phyloP scores from a whole-genome alignment of 2,329 filamentous ascomycete species.

The Trichophyton mentagrophytes region DNA sequence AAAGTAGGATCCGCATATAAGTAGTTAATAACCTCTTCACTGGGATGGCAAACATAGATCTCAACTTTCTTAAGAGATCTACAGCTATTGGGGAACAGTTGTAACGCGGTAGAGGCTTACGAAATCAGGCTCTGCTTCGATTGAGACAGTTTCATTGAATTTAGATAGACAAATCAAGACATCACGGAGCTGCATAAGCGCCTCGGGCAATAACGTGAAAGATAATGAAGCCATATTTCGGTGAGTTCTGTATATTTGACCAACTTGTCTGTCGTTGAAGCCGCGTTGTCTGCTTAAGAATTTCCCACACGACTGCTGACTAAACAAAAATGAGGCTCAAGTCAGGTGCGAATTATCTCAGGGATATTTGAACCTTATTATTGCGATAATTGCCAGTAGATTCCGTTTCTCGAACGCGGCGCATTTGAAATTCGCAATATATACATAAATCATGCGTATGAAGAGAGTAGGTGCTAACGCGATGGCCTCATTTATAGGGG shows the following conservation, averaged over 20 bases:
- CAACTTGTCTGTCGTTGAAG: background rate
- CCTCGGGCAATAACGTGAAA: slow-evolving; percentile 46
- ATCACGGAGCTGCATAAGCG: slow-evolving; percentile 46
- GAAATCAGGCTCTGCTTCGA: slow-evolving; percentile 48
- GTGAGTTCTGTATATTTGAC: background rate
- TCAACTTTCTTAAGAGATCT: background rate
- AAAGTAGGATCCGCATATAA: background rate
- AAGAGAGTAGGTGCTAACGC: background rate
- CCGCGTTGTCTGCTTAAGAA: background rate
- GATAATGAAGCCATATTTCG: slow-evolving; percentile 20
- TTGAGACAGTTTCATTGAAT: slow-evolving; percentile 50
- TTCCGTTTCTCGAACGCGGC: no score
- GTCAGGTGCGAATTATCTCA: background rate
- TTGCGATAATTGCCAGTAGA: no score
- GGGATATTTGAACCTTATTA: no score
- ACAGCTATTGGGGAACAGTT: background rate
- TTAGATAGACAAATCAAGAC: slow-evolving; percentile 48
- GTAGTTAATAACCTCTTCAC: background rate
- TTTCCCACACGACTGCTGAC: background rate
- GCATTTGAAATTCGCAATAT: no score
- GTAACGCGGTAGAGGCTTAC: slow-evolving; percentile 26
- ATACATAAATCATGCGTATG: background rate
- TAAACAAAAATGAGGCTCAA: background rate
- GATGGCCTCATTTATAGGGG: background rate
- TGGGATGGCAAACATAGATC: background rate